Conservation (phyloP, 2,329 filamentous ascomycete species). For the Atkinsonella texensis region DNA sequence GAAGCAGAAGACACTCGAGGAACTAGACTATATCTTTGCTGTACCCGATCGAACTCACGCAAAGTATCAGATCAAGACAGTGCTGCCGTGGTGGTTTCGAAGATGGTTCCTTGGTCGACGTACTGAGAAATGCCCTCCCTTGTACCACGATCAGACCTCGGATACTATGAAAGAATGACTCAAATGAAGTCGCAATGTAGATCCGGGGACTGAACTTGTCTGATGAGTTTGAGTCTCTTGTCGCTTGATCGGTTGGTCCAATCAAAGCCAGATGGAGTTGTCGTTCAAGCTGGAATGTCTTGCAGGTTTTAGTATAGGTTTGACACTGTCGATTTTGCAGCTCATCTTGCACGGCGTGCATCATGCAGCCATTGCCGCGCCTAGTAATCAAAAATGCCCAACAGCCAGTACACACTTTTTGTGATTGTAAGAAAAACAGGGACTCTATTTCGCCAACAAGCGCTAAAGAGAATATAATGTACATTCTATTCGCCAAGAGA, state of each 20-base stretch:
- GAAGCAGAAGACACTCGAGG: slow-evolving; percentile 37
- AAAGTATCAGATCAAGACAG: slow-evolving; percentile 25
- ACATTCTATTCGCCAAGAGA: background rate
- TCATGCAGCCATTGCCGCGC: no score
- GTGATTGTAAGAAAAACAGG: background rate
- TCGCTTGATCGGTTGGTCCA: no score
- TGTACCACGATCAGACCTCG: slow-evolving; percentile 3
- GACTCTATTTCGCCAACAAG: background rate
- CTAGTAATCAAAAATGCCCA: no score
- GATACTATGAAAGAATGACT: background rate
- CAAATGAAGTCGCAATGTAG: background rate
- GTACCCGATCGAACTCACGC: slow-evolving; percentile 29
- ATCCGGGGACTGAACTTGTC: background rate
- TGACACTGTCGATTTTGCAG: no score
- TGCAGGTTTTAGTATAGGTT: no score
- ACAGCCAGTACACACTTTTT: no score
- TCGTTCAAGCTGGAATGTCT: no score
- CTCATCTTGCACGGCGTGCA: no score
- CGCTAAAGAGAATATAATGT: background rate
- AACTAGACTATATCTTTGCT: slow-evolving; percentile 36
- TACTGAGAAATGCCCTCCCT: slow-evolving; percentile 6
- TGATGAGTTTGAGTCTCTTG: no score
- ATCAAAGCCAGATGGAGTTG: background rate
- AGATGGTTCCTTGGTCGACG: slow-evolving; percentile 9
- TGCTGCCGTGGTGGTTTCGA: slow-evolving; percentile 26